Percentiles rank a stretch among this genome's conserved stretches.
Conservation (phyloP, 1,284 basidiomycete species). For the Sanghuangporus weigelae region DNA sequence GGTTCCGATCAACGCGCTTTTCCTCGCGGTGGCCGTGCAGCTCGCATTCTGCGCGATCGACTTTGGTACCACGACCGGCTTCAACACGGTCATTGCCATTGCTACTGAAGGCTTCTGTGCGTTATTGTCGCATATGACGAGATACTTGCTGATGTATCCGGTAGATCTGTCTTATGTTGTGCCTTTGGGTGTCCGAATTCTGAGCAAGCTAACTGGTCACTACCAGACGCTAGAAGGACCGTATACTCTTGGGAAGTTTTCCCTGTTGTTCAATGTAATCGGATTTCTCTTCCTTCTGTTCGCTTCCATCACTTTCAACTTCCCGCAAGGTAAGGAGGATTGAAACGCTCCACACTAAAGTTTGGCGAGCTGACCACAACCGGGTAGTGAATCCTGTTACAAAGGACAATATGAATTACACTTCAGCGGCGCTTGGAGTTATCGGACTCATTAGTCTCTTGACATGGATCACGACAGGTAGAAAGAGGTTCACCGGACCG, state of each 20-base stretch:
- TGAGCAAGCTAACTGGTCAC: constrained; percentile 12
- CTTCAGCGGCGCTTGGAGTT: constrained; percentile 15
- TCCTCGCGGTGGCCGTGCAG: constrained; percentile 14
- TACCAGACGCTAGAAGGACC: constrained; percentile 12
- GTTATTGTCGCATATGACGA: not conserved
- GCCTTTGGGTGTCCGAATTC: constrained; percentile 12
- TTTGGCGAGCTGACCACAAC: not conserved
- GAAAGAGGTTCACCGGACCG: constrained; percentile 13
- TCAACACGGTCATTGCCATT: constrained; percentile 18
- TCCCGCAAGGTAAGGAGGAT: constrained; percentile 11
- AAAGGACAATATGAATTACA: constrained; percentile 18
- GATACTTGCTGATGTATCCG: not conserved
- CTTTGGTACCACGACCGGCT: constrained; percentile 16
- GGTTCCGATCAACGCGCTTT: constrained; percentile 12
- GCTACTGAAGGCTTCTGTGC: constrained; percentile 17
- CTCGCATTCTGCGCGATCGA: constrained; percentile 17
- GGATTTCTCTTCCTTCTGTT: constrained; percentile 17
- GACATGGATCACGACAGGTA: constrained; percentile 15
- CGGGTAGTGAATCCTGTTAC: constrained; percentile 13
- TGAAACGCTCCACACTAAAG: not conserved
- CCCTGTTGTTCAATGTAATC: constrained; percentile 9
- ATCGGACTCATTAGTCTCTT: constrained; percentile 13
- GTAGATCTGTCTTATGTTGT: constrained; percentile 16
- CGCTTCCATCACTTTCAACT: constrained; percentile 19
- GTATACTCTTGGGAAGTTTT: constrained; percentile 9